These are phyloP conservation scores for Aechmea fasciata DNA, from an alignment of 176 grass and related monocot genomes.

Conservation along the genomic window DNA sequence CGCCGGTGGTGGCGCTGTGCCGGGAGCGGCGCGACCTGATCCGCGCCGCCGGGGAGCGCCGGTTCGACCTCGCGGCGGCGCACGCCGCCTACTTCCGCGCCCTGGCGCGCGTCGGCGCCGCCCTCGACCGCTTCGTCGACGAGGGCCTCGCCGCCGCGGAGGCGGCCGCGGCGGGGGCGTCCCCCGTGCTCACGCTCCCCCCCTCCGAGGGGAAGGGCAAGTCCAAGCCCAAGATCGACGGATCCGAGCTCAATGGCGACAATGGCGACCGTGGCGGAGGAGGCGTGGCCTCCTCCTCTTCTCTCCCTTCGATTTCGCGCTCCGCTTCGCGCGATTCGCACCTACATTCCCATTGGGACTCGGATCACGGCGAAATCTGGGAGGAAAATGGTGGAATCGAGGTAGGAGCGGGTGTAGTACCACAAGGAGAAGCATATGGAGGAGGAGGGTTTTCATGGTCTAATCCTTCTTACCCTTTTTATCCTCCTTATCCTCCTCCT, in stretches of 20 bases:
- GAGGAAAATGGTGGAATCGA: neutral
- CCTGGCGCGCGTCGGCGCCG: constrained; percentile 66
- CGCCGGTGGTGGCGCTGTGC: constrained; percentile 53
- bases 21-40: constrained; percentile 74
- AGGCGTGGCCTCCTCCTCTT: constrained; percentile 21
- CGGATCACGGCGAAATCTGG: neutral
- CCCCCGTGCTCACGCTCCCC: constrained; percentile 70
- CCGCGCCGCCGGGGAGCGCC: constrained; percentile 32
- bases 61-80: constrained; percentile 46
- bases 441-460: neutral
- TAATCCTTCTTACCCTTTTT: constrained; percentile 3
- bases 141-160: constrained; percentile 37
- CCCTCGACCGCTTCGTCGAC: constrained; percentile 56
- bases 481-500: constrained; percentile 2
- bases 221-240: neutral
- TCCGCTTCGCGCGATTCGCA: constrained; percentile 36
- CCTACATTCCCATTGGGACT: constrained; percentile 38
- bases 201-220: constrained; percentile 25
- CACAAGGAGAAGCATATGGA: neutral
- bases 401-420: neutral
- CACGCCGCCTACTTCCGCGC: constrained; percentile 73
- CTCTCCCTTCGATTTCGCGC: constrained; percentile 18
- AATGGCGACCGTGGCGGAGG: neutral
- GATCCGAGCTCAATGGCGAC: neutral
- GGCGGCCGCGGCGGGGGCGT: constrained; percentile 27